Percentiles rank a stretch among this genome's conserved stretches.
Evolutionary conservation across 225 moss, liverwort and hornwort species (phyloP).

Genomic region (Lunularia cruciata): DNA sequence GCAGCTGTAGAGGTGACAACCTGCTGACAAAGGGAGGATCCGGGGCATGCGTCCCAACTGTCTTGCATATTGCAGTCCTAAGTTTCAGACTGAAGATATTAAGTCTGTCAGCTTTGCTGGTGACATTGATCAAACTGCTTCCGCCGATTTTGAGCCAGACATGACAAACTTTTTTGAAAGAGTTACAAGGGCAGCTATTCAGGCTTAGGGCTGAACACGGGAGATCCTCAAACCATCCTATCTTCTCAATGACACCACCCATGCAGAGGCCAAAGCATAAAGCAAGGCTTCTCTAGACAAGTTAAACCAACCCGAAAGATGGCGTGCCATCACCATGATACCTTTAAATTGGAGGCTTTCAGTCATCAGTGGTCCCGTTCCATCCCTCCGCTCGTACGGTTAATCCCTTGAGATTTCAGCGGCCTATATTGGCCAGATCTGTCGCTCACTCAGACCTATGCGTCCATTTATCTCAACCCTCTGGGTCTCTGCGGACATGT

Average conservation of each 20-base stretch:
- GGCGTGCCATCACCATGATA: slow-evolving; percentile 6
- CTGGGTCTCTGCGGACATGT: slow-evolving; percentile 33
- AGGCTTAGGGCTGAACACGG: slow-evolving; percentile 4
- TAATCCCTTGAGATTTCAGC: slow-evolving; percentile 10
- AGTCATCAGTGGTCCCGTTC: not conserved
- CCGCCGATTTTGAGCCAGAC: slow-evolving; percentile 15
- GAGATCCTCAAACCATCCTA: slow-evolving; percentile 25
- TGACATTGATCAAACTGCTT: slow-evolving; percentile 19
- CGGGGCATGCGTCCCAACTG: slow-evolving; percentile 10
- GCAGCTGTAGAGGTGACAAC: slow-evolving; percentile 23
- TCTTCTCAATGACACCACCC: slow-evolving; percentile 26
- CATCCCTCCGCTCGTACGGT: slow-evolving; percentile 7
- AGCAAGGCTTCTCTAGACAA: slow-evolving; percentile 2
- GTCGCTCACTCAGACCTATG: slow-evolving; percentile 10
- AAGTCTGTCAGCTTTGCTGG: slow-evolving; percentile 7
- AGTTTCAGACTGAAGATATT: slow-evolving; percentile 6
- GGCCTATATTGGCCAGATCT: slow-evolving; percentile 9
- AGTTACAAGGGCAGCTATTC: slow-evolving; percentile 8
- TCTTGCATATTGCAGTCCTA: slow-evolving; percentile 12
- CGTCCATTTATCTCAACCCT: slow-evolving; percentile 19
- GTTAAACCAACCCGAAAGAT: slow-evolving; percentile 15
- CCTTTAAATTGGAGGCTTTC: slow-evolving; percentile 3
- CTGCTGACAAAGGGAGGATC: slow-evolving; percentile 16
- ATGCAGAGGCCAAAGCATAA: slow-evolving; percentile 14
- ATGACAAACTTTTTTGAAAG: slow-evolving; percentile 17